Conservation (phyloP, 805 yeast genomes). For the Nakazawaea wickerhamii region DNA sequence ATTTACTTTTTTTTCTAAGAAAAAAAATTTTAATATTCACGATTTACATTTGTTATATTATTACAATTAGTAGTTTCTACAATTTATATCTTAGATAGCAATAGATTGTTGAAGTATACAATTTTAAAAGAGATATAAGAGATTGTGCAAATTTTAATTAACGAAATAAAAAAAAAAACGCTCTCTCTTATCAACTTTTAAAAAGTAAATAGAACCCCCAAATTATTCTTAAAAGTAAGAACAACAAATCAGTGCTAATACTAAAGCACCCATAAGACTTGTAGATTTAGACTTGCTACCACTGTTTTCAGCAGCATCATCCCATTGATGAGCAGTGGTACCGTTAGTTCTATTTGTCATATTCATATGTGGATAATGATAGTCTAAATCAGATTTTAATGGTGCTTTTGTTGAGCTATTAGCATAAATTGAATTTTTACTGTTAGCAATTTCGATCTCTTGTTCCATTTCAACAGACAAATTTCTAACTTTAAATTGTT, state of each 20-base stretch:
- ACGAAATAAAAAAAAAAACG: too few species aligned
- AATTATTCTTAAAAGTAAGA: background rate
- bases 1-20: too few species aligned
- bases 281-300: background rate
- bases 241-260: background rate
- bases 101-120: too few species aligned
- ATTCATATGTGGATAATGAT: background rate
- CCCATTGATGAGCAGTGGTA: conserved; percentile 3
- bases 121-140: too few species aligned
- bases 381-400: background rate
- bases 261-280: background rate
- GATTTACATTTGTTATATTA: too few species aligned
- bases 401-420: background rate
- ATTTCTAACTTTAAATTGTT: background rate
- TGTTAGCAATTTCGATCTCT: background rate
- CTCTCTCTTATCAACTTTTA: too few species aligned
- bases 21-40: too few species aligned
- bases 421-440: background rate
- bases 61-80: too few species aligned
- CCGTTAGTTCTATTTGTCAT: background rate
- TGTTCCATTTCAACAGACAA: background rate
- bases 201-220: too few species aligned
- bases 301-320: background rate
- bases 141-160: too few species aligned
- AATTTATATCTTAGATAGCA: too few species aligned